These are phyloP conservation scores for Bruguiera parviflora DNA, from an alignment of 345 rosid genomes.

Conservation along the genomic window DNA sequence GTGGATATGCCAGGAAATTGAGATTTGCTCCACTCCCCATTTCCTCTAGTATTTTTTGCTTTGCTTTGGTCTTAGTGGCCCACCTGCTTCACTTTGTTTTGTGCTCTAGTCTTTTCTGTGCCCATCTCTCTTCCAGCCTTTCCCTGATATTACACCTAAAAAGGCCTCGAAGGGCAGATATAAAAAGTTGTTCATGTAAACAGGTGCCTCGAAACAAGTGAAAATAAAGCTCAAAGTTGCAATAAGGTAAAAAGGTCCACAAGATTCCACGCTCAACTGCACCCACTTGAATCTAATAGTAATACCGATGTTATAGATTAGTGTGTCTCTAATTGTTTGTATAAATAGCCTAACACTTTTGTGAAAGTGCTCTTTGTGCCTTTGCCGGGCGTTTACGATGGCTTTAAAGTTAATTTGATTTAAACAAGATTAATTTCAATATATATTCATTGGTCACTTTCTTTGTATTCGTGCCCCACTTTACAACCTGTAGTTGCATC, in stretches of 20 bases:
- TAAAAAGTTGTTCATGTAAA: conserved; percentile 22
- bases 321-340: conserved; percentile 12
- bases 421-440: background rate
- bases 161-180: conserved; percentile 12
- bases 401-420: conserved; percentile 1
- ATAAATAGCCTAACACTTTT: conserved; percentile 20
- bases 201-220: conserved; percentile 31
- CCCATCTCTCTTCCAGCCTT: background rate
- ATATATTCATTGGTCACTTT: conserved; percentile 5
- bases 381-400: conserved; percentile 9
- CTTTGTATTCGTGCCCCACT: background rate
- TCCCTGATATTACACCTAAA: conserved; percentile 9
- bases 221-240: conserved; percentile 17
- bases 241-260: conserved; percentile 20
- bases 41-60: conserved; percentile 15
- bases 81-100: conserved; percentile 8
- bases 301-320: background rate
- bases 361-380: conserved; percentile 18
- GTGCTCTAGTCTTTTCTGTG: background rate
- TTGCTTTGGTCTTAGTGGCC: conserved; percentile 14
- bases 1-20: background rate
- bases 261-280: conserved; percentile 17
- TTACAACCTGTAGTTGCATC: background rate
- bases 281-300: conserved; percentile 15
- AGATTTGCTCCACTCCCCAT: background rate